Evolutionary conservation across 306 rosid genomes (phyloP).

Genomic region (Castanea crenata): DNA sequence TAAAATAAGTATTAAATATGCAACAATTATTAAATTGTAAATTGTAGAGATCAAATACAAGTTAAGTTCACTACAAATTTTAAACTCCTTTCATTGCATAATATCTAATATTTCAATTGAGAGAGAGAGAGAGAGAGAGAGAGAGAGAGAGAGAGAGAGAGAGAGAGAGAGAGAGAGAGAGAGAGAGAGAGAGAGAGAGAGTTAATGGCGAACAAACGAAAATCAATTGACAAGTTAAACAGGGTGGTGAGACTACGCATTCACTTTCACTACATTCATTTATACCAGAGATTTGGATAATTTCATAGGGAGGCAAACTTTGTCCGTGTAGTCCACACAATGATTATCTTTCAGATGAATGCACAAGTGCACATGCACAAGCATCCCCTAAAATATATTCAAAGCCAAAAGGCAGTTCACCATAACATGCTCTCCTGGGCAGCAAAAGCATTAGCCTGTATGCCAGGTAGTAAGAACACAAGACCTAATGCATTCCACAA

Average conservation of each 20-base stretch:
- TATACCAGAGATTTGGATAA: no score
- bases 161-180: not conserved
- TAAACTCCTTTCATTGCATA: not conserved
- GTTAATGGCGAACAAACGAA: not conserved
- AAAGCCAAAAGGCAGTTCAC: no score
- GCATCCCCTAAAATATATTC: no score
- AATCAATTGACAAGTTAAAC: not conserved
- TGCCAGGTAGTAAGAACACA: no score
- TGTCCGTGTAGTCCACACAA: not conserved
- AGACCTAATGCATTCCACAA: not conserved
- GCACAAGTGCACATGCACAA: not conserved
- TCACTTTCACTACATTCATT: no score
- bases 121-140: not conserved
- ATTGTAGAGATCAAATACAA: not conserved
- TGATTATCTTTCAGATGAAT: not conserved
- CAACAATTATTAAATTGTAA: not conserved
- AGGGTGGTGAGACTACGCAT: not conserved
- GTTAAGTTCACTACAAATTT: not conserved
- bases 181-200: not conserved
- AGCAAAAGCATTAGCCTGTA: no score
- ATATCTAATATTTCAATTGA: not conserved
- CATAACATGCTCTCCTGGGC: no score
- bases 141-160: not conserved
- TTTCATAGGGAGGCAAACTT: no score
- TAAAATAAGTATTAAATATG: slow-evolving; percentile 1